Evolutionary conservation across 2,329 filamentous ascomycete genomes (phyloP).

Genomic region (Cytospora mali): DNA sequence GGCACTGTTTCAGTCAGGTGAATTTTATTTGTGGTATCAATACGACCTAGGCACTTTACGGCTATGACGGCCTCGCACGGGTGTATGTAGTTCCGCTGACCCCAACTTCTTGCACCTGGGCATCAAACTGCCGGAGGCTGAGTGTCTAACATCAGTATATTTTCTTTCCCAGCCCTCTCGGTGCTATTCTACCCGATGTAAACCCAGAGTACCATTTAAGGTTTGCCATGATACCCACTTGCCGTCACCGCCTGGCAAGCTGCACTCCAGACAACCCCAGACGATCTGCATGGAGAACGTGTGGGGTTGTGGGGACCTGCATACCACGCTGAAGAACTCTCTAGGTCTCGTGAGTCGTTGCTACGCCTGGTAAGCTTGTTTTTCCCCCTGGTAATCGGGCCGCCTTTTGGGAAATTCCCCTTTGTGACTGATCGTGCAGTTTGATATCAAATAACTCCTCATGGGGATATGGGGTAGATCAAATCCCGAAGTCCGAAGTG

Average conservation of each 20-base stretch:
- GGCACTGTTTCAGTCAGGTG: too few relatives aligned
- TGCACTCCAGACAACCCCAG: slow-evolving; percentile 14
- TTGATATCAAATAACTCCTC: neutral
- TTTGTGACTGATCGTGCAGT: neutral
- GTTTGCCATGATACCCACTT: neutral
- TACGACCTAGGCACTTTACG: too few relatives aligned
- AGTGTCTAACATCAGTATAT: too few relatives aligned
- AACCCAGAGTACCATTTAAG: neutral
- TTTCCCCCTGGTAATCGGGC: slow-evolving; percentile 4
- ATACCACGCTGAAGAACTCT: neutral
- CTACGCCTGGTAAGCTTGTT: neutral
- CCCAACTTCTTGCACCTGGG: too few relatives aligned
- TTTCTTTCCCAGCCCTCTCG: neutral
- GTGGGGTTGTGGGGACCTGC: slow-evolving; percentile 18
- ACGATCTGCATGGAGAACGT: slow-evolving; percentile 3
- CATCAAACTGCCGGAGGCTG: too few relatives aligned
- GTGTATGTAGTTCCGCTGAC: too few relatives aligned
- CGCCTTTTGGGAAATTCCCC: neutral
- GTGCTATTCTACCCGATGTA: neutral
- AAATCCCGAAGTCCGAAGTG: too few relatives aligned
- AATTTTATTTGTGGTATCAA: too few relatives aligned
- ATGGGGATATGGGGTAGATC: too few relatives aligned
- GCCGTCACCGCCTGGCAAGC: neutral
- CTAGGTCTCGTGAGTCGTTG: slow-evolving; percentile 9
- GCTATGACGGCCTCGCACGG: too few relatives aligned